phyloP scores from a whole-genome alignment of 2,329 filamentous ascomycete genomes.

The Sclerotinia sclerotiorum region DNA sequence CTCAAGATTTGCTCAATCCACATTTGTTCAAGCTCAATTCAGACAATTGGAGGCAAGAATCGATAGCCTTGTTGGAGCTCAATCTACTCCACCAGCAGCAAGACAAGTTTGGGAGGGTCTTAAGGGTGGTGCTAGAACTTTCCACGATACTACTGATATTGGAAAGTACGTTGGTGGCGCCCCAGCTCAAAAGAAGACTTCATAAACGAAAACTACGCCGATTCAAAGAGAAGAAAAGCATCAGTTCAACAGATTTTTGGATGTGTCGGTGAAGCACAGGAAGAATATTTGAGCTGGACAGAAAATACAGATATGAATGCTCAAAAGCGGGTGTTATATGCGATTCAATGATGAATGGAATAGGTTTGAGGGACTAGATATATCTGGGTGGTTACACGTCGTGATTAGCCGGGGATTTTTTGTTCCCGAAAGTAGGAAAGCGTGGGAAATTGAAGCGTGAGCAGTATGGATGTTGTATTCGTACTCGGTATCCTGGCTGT shows the following conservation, averaged over 20 bases:
- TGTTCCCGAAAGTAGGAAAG: neutral
- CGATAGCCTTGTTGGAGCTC: constrained; percentile 79
- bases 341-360: neutral
- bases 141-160: constrained; percentile 76
- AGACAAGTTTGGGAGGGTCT: constrained; percentile 77
- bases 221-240: neutral
- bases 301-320: neutral
- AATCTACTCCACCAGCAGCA: constrained; percentile 78
- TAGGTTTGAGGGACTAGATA: neutral
- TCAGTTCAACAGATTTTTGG: constrained; percentile 4
- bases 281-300: neutral
- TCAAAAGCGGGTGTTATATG: constrained; percentile 1
- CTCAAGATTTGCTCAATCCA: constrained; percentile 84
- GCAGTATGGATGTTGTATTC: constrained; percentile 14
- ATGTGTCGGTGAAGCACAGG: constrained; percentile 19
- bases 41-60: constrained; percentile 69
- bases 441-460: neutral
- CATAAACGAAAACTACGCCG: constrained; percentile 29
- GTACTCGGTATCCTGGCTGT: constrained; percentile 4
- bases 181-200: constrained; percentile 58
- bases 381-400: constrained; percentile 9
- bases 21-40: constrained; percentile 85
- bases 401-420: constrained; percentile 4
- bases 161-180: constrained; percentile 66
- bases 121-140: constrained; percentile 72